A percentile compares a stretch with the other conserved stretches of the same genome.
Conservation (phyloP, 2,329 filamentous ascomycete genomes). For the Pseudocercospora ulei region DNA sequence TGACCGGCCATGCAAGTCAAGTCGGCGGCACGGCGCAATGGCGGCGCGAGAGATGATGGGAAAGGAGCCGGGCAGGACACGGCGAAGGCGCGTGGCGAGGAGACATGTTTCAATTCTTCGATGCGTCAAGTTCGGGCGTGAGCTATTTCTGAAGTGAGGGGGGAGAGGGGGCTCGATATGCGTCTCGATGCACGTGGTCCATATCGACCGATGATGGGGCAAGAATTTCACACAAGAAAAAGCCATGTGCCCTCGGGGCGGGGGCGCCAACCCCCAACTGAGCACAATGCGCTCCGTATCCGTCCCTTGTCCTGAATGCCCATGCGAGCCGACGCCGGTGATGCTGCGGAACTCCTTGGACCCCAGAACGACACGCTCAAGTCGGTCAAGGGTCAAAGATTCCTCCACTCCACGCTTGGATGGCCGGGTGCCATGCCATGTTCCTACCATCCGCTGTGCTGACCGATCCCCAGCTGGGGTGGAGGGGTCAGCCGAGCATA, state of each 20-base stretch:
- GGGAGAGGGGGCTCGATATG: no score
- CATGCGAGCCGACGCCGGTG: background rate
- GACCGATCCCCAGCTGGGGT: slow-evolving; percentile 48
- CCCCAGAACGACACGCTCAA: background rate
- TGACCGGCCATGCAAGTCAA: no score
- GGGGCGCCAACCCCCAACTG: background rate
- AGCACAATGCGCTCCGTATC: background rate
- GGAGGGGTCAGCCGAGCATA: slow-evolving; percentile 38
- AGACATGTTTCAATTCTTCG: slow-evolving; percentile 3
- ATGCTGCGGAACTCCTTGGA: slow-evolving; percentile 2
- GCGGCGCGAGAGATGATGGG: background rate
- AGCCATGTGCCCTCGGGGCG: background rate
- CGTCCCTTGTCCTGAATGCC: slow-evolving; percentile 1
- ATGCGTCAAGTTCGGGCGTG: no score
- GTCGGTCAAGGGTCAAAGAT: no score
- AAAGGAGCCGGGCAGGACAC: background rate
- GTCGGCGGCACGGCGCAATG: background rate
- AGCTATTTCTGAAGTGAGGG: no score
- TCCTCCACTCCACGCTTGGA: background rate
- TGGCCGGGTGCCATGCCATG: background rate
- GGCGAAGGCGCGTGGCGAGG: no score
- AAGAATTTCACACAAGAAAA: background rate
- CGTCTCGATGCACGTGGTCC: no score
- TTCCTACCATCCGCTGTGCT: slow-evolving; percentile 13
- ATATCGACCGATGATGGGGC: background rate